Evolutionary conservation across 768 basidiomycete species (phyloP).

Genomic region (Boletus subparvulus): DNA sequence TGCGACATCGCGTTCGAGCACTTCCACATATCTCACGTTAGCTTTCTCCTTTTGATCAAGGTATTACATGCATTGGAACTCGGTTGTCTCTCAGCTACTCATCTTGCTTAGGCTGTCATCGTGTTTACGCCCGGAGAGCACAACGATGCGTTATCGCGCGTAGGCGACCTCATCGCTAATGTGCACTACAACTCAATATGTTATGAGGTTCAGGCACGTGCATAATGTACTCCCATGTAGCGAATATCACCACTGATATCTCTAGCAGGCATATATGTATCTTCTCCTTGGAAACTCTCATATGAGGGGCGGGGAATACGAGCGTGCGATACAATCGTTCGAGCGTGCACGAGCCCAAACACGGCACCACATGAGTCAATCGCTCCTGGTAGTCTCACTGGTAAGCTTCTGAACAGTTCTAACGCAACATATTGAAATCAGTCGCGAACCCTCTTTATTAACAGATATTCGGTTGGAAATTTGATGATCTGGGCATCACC

Average conservation of each 20-base stretch:
- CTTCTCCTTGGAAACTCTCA: slow-evolving; percentile 1
- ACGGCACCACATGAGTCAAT: not conserved
- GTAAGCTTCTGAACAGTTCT: not conserved
- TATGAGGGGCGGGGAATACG: not conserved
- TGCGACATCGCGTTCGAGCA: slow-evolving; percentile 1
- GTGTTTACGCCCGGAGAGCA: not conserved
- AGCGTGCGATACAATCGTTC: not conserved
- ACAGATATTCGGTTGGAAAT: slow-evolving; percentile 14
- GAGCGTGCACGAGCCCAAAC: not conserved
- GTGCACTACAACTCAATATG: not conserved
- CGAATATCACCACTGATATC: not conserved
- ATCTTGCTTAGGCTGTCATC: not conserved
- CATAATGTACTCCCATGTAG: not conserved
- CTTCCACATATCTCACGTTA: not conserved
- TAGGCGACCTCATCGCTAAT: not conserved
- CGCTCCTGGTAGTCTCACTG: not conserved
- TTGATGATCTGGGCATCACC: not conserved
- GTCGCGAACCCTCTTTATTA: too few relatives aligned
- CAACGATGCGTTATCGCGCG: slow-evolving; percentile 1
- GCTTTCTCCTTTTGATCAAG: slow-evolving; percentile 1
- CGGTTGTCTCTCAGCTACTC: too few relatives aligned
- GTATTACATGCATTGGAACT: not conserved
- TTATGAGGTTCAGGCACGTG: slow-evolving; percentile 1
- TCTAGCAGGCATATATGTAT: slow-evolving; percentile 1
- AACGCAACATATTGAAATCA: too few relatives aligned